These are phyloP conservation scores for Toxicodendron radicans DNA, from an alignment of 345 rosid genomes.

Conservation along the genomic window DNA sequence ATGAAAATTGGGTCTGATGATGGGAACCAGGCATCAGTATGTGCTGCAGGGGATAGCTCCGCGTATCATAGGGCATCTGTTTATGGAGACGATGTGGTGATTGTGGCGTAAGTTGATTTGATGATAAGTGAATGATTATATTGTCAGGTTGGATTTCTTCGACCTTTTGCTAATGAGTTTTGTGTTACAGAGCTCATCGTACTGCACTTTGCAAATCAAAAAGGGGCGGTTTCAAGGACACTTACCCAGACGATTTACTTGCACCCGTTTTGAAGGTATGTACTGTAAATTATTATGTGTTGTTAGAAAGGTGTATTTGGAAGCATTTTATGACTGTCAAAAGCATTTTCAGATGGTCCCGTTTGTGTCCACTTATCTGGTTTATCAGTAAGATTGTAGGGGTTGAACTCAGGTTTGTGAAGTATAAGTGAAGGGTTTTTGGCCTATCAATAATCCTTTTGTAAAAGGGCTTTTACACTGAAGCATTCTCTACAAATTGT, in stretches of 20 bases:
- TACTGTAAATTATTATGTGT: background rate
- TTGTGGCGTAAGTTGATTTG: constrained; percentile 69
- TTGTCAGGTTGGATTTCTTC: no score
- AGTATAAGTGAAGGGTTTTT: no score
- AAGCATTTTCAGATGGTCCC: background rate
- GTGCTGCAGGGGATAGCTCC: constrained; percentile 92
- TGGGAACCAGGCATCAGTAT: constrained; percentile 57
- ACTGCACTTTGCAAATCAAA: constrained; percentile 82
- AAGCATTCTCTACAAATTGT: no score
- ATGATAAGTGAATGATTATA: background rate
- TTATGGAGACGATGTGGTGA: constrained; percentile 85
- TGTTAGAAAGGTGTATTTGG: background rate
- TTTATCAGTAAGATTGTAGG: no score
- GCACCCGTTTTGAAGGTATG: constrained; percentile 77
- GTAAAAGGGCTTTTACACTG: no score
- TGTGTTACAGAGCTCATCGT: constrained; percentile 62
- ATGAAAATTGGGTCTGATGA: background rate
- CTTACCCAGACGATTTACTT: constrained; percentile 81
- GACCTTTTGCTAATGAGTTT: background rate
- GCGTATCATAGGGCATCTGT: constrained; percentile 74
- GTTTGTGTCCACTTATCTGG: no score
- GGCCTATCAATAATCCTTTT: no score
- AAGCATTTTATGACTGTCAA: background rate
- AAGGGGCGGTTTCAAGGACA: constrained; percentile 92
- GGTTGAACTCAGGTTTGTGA: no score